Percentiles rank a stretch among this genome's conserved stretches.
phyloP scores from a whole-genome alignment of 495 filamentous ascomycete genomes.

The Trichoderma erinaceum region DNA sequence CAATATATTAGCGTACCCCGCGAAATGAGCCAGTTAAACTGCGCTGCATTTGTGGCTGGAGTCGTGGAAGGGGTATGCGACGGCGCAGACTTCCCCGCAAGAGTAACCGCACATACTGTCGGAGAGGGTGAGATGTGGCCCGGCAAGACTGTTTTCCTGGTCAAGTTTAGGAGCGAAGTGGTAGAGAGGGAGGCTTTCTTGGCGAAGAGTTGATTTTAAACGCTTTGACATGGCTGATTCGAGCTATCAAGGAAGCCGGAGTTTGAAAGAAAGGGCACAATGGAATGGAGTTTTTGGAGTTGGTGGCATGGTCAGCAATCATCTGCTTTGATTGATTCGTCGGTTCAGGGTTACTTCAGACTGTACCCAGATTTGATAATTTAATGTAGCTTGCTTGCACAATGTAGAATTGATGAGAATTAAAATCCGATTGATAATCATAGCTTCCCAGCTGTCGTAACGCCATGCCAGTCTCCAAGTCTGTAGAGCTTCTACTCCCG shows the following conservation, averaged over 20 bases:
- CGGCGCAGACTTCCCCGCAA: slow-evolving; percentile 78
- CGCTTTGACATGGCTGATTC: background rate
- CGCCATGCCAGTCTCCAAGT: background rate
- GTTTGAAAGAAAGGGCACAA: slow-evolving; percentile 16
- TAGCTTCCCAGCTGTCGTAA: background rate
- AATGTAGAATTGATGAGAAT: background rate
- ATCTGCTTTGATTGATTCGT: background rate
- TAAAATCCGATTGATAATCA: background rate
- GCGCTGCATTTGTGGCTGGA: slow-evolving; percentile 90
- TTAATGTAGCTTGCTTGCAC: background rate
- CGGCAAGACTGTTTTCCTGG: slow-evolving; percentile 87
- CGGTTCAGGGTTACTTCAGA: background rate
- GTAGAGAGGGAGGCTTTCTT: slow-evolving; percentile 79
- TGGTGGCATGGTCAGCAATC: slow-evolving; percentile 19
- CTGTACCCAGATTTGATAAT: background rate
- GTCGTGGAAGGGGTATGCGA: slow-evolving; percentile 95
- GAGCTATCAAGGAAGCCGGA: background rate
- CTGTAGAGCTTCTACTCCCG: background rate
- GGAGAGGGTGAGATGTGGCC: slow-evolving; percentile 82
- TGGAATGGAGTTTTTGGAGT: slow-evolving; percentile 27
- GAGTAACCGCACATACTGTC: slow-evolving; percentile 86
- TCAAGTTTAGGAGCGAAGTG: slow-evolving; percentile 81
- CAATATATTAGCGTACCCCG: slow-evolving; percentile 84
- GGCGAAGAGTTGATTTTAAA: slow-evolving; percentile 33
- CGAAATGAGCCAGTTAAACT: slow-evolving; percentile 95